Percentiles rank a stretch among this genome's conserved stretches.
These are phyloP conservation scores for Penicillium fimorum DNA, from an alignment of 495 filamentous ascomycete genomes.

Conservation along the genomic window DNA sequence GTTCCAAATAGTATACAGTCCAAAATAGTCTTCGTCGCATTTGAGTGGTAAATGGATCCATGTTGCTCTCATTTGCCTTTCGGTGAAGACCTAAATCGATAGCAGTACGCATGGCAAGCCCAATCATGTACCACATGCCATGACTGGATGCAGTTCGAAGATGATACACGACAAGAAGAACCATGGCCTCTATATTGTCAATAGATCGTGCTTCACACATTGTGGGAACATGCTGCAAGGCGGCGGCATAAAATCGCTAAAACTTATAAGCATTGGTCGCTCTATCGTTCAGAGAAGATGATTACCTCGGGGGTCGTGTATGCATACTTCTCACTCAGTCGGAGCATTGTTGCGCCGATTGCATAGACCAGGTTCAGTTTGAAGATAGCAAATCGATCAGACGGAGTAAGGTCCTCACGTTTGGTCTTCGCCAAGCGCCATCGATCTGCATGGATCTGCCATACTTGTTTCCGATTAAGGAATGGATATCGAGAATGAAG, in stretches of 20 bases:
- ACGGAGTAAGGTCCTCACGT: slow-evolving; percentile 36
- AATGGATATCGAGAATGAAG: slow-evolving; percentile 53
- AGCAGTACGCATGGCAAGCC: slow-evolving; percentile 53
- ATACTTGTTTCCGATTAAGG: slow-evolving; percentile 45
- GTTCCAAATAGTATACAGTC: slow-evolving; percentile 54
- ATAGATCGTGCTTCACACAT: slow-evolving; percentile 51
- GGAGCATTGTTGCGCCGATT: slow-evolving; percentile 51
- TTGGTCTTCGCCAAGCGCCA: slow-evolving; percentile 43
- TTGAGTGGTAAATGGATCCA: slow-evolving; percentile 48
- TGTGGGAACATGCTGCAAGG: slow-evolving; percentile 50
- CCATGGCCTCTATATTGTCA: slow-evolving; percentile 57
- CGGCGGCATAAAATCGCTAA: slow-evolving; percentile 48
- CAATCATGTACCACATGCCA: slow-evolving; percentile 58
- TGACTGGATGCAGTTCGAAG: slow-evolving; percentile 51
- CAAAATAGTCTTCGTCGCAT: slow-evolving; percentile 52
- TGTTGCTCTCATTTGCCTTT: slow-evolving; percentile 46
- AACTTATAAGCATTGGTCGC: neutral
- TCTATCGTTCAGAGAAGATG: neutral
- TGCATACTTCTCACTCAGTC: slow-evolving; percentile 47
- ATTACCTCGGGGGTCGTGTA: slow-evolving; percentile 46
- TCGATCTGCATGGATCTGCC: slow-evolving; percentile 45
- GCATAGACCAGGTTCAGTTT: slow-evolving; percentile 54
- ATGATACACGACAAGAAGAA: slow-evolving; percentile 53
- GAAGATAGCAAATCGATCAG: slow-evolving; percentile 50
- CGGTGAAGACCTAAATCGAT: slow-evolving; percentile 54